phyloP scores from a whole-genome alignment of 2,329 filamentous ascomycete species.

The Salinomyces thailandicus region DNA sequence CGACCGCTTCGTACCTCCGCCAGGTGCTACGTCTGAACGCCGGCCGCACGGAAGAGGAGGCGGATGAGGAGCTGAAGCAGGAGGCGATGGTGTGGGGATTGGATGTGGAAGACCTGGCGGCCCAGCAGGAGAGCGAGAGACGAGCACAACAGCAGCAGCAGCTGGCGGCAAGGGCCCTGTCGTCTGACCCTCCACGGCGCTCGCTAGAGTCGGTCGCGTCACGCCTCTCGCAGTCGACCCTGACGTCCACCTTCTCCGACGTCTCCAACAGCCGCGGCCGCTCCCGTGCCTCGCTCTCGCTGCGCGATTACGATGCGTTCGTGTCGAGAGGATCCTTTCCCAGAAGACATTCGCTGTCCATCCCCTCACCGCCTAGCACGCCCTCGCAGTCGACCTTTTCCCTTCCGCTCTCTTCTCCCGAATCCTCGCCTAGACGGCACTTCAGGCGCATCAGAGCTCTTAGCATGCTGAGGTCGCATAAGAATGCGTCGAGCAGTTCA shows the following conservation, averaged over 20 bases:
- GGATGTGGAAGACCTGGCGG: conserved; percentile 6
- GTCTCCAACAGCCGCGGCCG: conserved; percentile 12
- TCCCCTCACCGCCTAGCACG: conserved; percentile 19
- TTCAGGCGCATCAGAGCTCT: conserved; percentile 25
- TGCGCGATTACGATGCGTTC: conserved; percentile 26
- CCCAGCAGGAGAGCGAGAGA: conserved; percentile 1
- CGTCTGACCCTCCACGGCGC: conserved; percentile 14
- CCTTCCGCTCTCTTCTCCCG: conserved; percentile 20
- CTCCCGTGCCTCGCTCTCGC: conserved; percentile 20
- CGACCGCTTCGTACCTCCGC: conserved; percentile 16
- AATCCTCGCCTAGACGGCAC: conserved; percentile 21
- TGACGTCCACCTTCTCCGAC: conserved; percentile 25
- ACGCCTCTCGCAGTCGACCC: conserved; percentile 23
- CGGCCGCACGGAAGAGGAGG: conserved; percentile 20
- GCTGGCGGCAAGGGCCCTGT: neutral
- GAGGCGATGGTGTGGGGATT: conserved; percentile 22
- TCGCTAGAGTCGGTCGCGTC: conserved; percentile 24
- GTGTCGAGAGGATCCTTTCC: conserved; percentile 17
- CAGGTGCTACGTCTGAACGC: conserved; percentile 22
- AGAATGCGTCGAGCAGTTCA: conserved; percentile 17
- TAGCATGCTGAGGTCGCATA: conserved; percentile 21
- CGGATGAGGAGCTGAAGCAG: conserved; percentile 18
- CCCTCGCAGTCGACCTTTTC: conserved; percentile 24
- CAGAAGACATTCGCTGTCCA: conserved; percentile 19
- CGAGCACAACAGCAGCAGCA: conserved; percentile 2